phyloP scores from a whole-genome alignment of 345 rosid genomes.

The Rhizophora mangle region DNA sequence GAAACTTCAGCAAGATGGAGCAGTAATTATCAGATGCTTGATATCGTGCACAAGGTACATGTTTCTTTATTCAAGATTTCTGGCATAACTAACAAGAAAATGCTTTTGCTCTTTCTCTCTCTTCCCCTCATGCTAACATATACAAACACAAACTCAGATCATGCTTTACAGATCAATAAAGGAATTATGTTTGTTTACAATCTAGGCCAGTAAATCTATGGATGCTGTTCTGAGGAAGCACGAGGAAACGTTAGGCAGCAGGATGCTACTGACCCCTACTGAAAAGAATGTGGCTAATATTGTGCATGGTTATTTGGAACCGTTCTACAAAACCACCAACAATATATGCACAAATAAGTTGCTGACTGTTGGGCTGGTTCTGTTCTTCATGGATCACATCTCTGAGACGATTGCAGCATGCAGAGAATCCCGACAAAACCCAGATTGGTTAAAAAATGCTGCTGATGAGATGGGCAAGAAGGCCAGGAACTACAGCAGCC shows the following conservation, averaged over 20 bases:
- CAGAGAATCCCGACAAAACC: conserved; percentile 67
- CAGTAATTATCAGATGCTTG: conserved; percentile 89
- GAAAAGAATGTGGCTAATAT: conserved; percentile 61
- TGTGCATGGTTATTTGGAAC: conserved; percentile 71
- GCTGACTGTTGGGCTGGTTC: conserved; percentile 74
- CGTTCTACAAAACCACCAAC: conserved; percentile 73
- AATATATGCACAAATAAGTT: conserved; percentile 73
- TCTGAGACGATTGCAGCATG: conserved; percentile 66
- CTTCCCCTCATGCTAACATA: neutral
- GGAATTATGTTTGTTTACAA: conserved; percentile 13
- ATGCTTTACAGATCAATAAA: neutral
- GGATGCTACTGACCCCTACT: conserved; percentile 50
- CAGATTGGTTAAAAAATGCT: conserved; percentile 76
- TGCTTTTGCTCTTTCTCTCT: neutral
- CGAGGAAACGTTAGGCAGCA: conserved; percentile 50
- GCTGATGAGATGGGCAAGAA: conserved; percentile 91
- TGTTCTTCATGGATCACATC: conserved; percentile 94
- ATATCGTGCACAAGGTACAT: conserved; percentile 68
- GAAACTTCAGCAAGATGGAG: conserved; percentile 85
- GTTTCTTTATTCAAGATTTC: conserved; percentile 10
- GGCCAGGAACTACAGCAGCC: conserved; percentile 62
- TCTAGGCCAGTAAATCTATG: conserved; percentile 77
- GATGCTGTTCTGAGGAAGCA: conserved; percentile 74
- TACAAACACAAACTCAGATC: neutral
- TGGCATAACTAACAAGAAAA: neutral